Evolutionary conservation across 1,284 basidiomycete genomes (phyloP).

Genomic region (Cutaneotrichosporon sp.): DNA sequence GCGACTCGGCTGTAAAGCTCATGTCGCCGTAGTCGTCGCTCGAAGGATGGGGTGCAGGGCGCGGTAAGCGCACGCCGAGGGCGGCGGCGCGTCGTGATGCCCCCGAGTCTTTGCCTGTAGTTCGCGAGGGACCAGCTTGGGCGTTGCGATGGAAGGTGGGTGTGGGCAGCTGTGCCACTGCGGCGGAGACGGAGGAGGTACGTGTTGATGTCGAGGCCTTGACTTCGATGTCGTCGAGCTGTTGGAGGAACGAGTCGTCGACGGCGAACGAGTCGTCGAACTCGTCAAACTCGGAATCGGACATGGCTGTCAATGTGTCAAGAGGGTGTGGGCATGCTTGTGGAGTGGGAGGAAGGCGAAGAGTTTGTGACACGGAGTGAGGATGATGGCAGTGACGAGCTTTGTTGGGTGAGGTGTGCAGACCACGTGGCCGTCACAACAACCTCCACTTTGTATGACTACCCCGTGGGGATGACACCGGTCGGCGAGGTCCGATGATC

Average conservation of each 20-base stretch:
- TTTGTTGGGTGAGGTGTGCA: not conserved
- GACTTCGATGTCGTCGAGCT: constrained; percentile 43
- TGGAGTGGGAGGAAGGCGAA: too few relatives aligned
- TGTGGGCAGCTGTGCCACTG: not conserved
- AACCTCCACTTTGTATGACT: not conserved
- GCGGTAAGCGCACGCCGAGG: constrained; percentile 14
- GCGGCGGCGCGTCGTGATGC: constrained; percentile 16
- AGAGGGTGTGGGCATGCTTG: not conserved
- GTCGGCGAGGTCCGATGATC: too few relatives aligned
- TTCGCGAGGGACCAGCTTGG: not conserved
- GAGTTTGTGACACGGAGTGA: not conserved
- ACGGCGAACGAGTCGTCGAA: constrained; percentile 41
- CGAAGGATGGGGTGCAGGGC: constrained; percentile 13
- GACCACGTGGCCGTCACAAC: constrained; percentile 1
- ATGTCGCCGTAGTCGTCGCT: constrained; percentile 32
- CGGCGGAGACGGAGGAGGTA: not conserved
- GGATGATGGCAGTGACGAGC: not conserved
- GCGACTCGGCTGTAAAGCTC: constrained; percentile 22
- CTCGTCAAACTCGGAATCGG: constrained; percentile 25
- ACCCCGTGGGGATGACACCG: not conserved
- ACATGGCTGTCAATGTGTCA: constrained; percentile 17
- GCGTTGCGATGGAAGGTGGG: not conserved
- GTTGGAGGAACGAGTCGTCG: constrained; percentile 44
- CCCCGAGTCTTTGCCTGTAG: constrained; percentile 11
- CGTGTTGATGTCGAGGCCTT: not conserved